Evolutionary conservation across 768 basidiomycete species (phyloP), one percentile per base, ranked within the genome.

Genomic region (Phaeotremella fagi): DNA sequence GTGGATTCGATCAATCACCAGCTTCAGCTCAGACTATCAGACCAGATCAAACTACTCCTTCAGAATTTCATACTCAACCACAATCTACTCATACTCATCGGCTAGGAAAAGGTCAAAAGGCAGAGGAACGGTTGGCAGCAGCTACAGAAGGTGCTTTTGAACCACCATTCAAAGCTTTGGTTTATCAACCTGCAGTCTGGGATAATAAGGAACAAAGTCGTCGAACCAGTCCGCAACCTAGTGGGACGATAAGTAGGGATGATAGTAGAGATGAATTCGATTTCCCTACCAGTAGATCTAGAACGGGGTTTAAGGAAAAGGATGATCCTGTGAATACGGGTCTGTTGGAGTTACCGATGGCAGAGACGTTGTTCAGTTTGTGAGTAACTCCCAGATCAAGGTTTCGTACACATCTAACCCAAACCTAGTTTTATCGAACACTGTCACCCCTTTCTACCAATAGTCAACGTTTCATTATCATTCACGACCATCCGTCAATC

Each of bases 241-340:
- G 50, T 36, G 38, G 48, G 15, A 35, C 62, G 0, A 43, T 52
- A 27, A 59, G 57, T 48, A 45, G 60, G 25, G 66, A 61, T 43
- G 63, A 59, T 24, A 26, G 31, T 23, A 45, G 48, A 49, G 37
- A 24, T 16, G 51, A 36, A 1, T 50, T 52, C 25, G 51, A 45
- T 26, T 42, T 45, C 9, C 42, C 52, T 18, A 29, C 47, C 15
- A 48, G 51, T n/a, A 36, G 36, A 18, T 44, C 44, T 3, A 46
- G 57, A 11, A 28, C 45, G 24, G 44, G 57, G 4, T 47, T 49
- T 37, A 29, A 50, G 4, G 51, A 57, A 4, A 54, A 49, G 20
- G 63, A 64, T 51, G 66, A 68, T 52, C 60, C 66, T n/a, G 52
- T 64, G 26, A 60, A 63, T 24, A 56, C 56, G 3, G 61, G 59